phyloP scores from a whole-genome alignment of 2,329 filamentous ascomycete species.

The Neonectria punicea region DNA sequence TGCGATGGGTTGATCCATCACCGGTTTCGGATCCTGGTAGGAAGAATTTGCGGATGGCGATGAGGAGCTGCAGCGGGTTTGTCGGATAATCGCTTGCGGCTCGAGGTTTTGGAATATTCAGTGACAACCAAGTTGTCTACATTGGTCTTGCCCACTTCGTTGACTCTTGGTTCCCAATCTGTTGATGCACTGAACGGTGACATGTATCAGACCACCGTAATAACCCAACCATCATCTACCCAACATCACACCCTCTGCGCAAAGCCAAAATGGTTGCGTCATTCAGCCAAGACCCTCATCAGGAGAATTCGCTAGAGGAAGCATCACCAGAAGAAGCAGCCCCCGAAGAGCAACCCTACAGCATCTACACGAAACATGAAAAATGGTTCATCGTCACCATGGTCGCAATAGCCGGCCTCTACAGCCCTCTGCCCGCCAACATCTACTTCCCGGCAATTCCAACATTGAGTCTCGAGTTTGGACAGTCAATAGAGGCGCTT shows the following conservation, averaged over 20 bases:
- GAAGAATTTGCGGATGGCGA: background rate
- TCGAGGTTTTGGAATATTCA: background rate
- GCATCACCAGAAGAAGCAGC: background rate
- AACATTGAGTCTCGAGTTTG: constrained; percentile 41
- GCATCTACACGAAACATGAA: constrained; percentile 22
- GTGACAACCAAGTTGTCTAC: background rate
- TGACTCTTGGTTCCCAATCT: background rate
- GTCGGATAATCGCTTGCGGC: background rate
- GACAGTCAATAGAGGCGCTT: constrained; percentile 43
- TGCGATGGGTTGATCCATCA: background rate
- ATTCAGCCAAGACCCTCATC: background rate
- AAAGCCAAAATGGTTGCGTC: background rate
- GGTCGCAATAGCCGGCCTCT: constrained; percentile 25
- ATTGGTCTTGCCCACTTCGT: background rate
- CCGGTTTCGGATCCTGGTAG: background rate
- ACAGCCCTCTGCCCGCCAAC: constrained; percentile 48
- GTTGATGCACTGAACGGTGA: background rate
- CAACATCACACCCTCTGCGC: background rate
- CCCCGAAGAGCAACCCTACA: constrained; percentile 14
- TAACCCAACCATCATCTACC: background rate
- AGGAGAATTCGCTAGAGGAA: background rate
- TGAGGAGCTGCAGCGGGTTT: background rate
- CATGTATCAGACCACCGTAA: background rate
- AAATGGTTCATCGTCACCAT: constrained; percentile 30
- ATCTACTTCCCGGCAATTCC: constrained; percentile 50